Evolutionary conservation across 179 eudicot genomes (phyloP).

Genomic region (Camellia oleifera): DNA sequence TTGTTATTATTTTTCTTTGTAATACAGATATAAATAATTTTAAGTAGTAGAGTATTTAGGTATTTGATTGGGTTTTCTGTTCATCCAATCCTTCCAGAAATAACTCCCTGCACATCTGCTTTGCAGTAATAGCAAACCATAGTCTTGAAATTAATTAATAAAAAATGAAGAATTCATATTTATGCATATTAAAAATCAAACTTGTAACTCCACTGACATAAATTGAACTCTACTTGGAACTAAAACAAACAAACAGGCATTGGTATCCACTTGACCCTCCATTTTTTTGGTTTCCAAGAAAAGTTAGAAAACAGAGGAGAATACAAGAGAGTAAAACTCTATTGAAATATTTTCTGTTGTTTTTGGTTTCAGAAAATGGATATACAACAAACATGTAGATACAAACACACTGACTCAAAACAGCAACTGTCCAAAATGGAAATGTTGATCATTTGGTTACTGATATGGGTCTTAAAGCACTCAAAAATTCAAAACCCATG

Average conservation of each 20-base stretch:
- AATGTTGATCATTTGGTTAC: too few species aligned
- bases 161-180: not conserved
- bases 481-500: slow-evolving; percentile 8
- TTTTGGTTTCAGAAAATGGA: not conserved
- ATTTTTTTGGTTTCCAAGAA: not conserved
- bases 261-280: not conserved
- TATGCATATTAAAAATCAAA: not conserved
- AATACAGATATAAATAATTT: too few species aligned
- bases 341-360: not conserved
- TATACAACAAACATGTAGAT: too few species aligned
- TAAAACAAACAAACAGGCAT: not conserved
- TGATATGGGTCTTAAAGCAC: not conserved
- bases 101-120: not conserved
- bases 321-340: not conserved
- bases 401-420: not conserved
- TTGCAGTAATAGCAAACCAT: not conserved
- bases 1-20: not conserved
- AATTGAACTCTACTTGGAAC: not conserved
- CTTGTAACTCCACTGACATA: not conserved
- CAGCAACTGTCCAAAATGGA: not conserved
- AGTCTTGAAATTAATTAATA: not conserved
- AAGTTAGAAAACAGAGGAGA: not conserved
- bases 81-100: not conserved
- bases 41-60: not conserved
- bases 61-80: not conserved